Base-by-base conservation (phyloP, 257 asterid genomes). In the Rauvolfia tetraphylla region DNA sequence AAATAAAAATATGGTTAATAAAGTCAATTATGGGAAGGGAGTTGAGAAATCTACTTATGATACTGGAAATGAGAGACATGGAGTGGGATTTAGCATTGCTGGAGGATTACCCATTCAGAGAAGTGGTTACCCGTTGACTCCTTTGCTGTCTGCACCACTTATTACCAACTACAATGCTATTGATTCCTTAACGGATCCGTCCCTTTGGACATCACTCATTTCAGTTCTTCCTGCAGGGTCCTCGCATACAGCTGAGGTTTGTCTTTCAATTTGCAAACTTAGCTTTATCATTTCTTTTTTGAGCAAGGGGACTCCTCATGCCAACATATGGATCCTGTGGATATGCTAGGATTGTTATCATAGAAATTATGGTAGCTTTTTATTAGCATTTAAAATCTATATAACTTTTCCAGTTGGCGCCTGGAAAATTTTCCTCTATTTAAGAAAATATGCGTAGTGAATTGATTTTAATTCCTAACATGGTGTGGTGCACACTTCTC, bases 91-190 rank as follows among this genome's bases (percentile, higher is more conserved):
- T 87, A 90, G 85, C 68, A 73, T 81, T 22, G 79, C 83, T 72
- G 97, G 91, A 83, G 96, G 93, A 78, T 80, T 89, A 73, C 79
- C 92, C 42, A 77, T 90, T 81, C 89, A 85, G 75, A 85, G 89
- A 74, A 90, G 84, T 79, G 84, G 79, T 76, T 86, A 87, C 77
- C 93, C 92, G 17, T 65, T 90, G 78, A 76, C 89, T 72, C 86
- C 97, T 71, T 87, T 91, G 85, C 84, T 92, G 75, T 87, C 98
- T 18, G 95, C 96, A 71, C 97, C 97, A 34, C 97, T 90, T 77
- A 80, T 87, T 68, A 91, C 96, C 78, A 90, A 77, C 86, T 92
- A 90, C 78, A 94, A 53, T 78, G 67, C 85, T 56, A 86, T 92
- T 75, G 98, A 95, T 81, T 83, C 95, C 65, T 85, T 95, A 76